These are phyloP conservation scores for Silene conica DNA, from an alignment of 148 eudicot species.

Conservation along the genomic window DNA sequence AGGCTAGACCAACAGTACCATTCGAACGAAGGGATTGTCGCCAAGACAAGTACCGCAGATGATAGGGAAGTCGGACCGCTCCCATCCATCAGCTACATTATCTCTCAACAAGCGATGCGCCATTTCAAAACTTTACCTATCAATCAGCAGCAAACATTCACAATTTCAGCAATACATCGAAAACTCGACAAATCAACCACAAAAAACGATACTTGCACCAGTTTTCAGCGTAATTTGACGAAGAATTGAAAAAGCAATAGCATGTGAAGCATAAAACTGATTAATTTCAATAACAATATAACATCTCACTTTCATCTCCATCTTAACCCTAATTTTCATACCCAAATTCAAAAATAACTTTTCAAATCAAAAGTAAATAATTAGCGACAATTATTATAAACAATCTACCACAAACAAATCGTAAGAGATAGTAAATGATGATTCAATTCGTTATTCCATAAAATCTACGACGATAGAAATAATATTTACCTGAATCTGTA, in stretches of 20 bases:
- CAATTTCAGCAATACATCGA: background rate
- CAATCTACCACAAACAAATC: no score
- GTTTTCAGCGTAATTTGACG: background rate
- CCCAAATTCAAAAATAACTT: no score
- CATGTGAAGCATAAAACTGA: background rate
- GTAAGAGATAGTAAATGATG: no score
- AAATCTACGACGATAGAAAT: no score
- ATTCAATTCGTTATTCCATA: no score
- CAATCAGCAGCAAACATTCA: background rate
- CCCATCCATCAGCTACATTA: conserved; percentile 87
- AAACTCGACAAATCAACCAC: background rate
- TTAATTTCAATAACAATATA: background rate
- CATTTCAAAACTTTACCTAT: conserved; percentile 28
- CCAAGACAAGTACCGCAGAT: conserved; percentile 94
- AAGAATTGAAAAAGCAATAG: background rate
- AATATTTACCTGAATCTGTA: no score
- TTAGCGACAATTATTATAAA: no score
- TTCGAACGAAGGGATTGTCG: conserved; percentile 83
- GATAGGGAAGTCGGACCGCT: conserved; percentile 85
- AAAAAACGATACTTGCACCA: background rate
- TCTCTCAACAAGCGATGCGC: conserved; percentile 79
- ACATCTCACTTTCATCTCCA: no score
- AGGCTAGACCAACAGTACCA: conserved; percentile 38
- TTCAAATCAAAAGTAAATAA: no score
- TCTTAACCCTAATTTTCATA: no score